phyloP scores from a whole-genome alignment of 1,139 yeast genomes.

The Scheffersomyces titani region DNA sequence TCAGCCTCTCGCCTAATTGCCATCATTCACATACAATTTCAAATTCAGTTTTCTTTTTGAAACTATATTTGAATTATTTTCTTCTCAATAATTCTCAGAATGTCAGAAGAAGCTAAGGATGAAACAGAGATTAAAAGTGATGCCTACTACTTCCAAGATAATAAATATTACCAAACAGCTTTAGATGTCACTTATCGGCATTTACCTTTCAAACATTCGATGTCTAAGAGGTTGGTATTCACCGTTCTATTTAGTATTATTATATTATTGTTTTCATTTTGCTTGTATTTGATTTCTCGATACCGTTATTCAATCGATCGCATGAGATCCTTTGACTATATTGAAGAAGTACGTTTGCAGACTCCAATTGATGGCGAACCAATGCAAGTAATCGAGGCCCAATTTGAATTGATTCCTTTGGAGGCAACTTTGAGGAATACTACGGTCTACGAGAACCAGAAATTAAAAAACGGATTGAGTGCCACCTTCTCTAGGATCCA shows the following conservation, averaged over 20 bases:
- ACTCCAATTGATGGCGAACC: neutral
- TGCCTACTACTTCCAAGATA: neutral
- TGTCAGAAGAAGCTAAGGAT: neutral
- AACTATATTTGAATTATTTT: no score
- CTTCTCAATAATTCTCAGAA: neutral
- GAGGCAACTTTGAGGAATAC: no score
- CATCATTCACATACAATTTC: neutral
- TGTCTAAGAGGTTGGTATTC: neutral
- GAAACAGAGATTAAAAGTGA: no score
- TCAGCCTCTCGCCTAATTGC: neutral
- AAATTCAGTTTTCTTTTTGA: neutral
- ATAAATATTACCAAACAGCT: no score
- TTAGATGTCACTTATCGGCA: neutral
- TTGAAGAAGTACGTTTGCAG: no score
- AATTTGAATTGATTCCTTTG: neutral
- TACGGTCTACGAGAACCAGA: neutral
- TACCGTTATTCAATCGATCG: no score
- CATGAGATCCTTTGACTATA: no score
- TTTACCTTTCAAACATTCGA: neutral
- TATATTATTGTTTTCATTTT: no score
- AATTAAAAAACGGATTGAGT: conserved; percentile 3
- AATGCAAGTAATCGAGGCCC: neutral
- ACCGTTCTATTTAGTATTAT: no score
- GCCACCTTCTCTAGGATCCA: conserved; percentile 1
- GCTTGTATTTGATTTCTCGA: no score